Conservation (phyloP, 2,329 filamentous ascomycete genomes). For the Clarireedia homoeocarpa region DNA sequence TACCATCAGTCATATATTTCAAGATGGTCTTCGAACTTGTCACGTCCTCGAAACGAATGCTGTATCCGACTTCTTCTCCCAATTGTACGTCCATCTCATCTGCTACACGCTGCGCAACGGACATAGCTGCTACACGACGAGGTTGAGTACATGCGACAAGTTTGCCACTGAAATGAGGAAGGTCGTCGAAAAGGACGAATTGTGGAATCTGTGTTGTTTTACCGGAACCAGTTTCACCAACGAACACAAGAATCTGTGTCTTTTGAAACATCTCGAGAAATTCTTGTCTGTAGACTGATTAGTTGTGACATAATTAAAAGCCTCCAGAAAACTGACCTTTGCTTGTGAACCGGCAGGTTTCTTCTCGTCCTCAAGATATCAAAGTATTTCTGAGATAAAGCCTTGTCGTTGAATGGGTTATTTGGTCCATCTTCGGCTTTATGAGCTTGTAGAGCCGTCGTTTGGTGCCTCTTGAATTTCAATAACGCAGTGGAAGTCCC, state of each 20-base stretch:
- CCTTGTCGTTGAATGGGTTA: slow-evolving; percentile 77
- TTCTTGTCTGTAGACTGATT: slow-evolving; percentile 55
- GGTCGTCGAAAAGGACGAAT: slow-evolving; percentile 94
- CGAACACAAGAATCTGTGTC: slow-evolving; percentile 93
- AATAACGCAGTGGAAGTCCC: slow-evolving; percentile 29
- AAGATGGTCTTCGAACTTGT: slow-evolving; percentile 82
- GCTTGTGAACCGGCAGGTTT: slow-evolving; percentile 84
- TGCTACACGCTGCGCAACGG: slow-evolving; percentile 94
- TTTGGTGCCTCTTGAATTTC: slow-evolving; percentile 67
- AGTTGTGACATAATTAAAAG: slow-evolving; percentile 4
- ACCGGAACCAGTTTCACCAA: slow-evolving; percentile 97
- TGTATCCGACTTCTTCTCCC: slow-evolving; percentile 95
- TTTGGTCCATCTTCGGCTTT: slow-evolving; percentile 69
- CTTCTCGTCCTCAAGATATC: slow-evolving; percentile 77
- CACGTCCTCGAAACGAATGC: slow-evolving; percentile 96
- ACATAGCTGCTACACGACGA: slow-evolving; percentile 96
- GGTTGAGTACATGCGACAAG: slow-evolving; percentile 97
- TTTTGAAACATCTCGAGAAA: slow-evolving; percentile 90
- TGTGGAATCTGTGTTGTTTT: slow-evolving; percentile 99
- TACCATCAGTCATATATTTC: slow-evolving; percentile 99
- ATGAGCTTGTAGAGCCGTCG: slow-evolving; percentile 67
- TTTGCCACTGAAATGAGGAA: slow-evolving; percentile 78
- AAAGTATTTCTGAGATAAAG: slow-evolving; percentile 79
- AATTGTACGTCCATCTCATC: slow-evolving; percentile 91
- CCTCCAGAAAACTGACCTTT: slow-evolving; percentile 50